phyloP scores from a whole-genome alignment of 2,329 filamentous ascomycete genomes.

The Sporothrix brasiliensis region DNA sequence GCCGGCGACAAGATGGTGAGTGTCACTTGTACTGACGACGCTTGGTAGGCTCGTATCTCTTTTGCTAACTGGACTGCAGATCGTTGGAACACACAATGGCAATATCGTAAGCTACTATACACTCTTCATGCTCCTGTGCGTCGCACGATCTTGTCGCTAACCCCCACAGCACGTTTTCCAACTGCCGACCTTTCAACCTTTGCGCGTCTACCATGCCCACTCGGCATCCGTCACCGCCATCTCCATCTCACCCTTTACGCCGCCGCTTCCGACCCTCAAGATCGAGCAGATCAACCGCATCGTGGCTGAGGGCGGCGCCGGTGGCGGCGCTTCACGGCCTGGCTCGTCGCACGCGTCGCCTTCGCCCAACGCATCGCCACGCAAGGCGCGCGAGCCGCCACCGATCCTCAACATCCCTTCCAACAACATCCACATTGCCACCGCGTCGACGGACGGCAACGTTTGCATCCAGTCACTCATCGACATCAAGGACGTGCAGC shows the following conservation, averaged over 20 bases:
- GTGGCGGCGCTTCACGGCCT: conserved; percentile 38
- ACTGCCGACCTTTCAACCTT: conserved; percentile 75
- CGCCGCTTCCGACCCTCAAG: conserved; percentile 52
- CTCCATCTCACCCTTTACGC: conserved; percentile 84
- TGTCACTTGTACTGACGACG: not conserved
- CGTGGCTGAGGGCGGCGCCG: conserved; percentile 43
- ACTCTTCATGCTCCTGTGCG: no score
- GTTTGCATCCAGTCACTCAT: conserved; percentile 88
- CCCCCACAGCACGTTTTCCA: conserved; percentile 74
- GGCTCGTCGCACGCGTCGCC: conserved; percentile 51
- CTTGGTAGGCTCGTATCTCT: not conserved
- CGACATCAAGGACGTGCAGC: conserved; percentile 84
- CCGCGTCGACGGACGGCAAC: conserved; percentile 92
- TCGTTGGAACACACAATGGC: conserved; percentile 93
- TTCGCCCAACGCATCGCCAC: conserved; percentile 56
- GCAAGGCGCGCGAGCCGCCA: conserved; percentile 55
- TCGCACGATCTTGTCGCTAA: not conserved
- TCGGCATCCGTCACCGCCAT: conserved; percentile 86
- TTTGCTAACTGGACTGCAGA: conserved; percentile 53
- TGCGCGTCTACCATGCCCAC: conserved; percentile 90
- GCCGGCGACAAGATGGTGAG: conserved; percentile 95
- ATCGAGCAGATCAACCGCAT: conserved; percentile 47
- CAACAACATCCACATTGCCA: conserved; percentile 91
- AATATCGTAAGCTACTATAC: conserved; percentile 68
- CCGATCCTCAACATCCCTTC: conserved; percentile 73